These are phyloP conservation scores for Tulasnella sp. DNA, from an alignment of 768 basidiomycete genomes.

Conservation along the genomic window DNA sequence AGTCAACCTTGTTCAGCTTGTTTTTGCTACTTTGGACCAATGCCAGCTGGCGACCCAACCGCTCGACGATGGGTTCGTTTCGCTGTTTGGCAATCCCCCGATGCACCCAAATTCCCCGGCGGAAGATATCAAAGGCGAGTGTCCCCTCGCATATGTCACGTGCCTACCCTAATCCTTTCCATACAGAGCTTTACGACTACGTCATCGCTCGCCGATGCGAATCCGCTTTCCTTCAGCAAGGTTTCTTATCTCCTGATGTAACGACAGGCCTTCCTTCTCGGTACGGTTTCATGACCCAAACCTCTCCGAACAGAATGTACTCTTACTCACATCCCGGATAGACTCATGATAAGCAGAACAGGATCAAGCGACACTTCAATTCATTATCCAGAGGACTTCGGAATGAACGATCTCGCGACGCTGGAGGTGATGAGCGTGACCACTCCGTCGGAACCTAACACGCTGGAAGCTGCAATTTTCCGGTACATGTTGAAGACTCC, in stretches of 20 bases:
- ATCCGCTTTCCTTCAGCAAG: not conserved
- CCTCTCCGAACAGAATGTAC: not conserved
- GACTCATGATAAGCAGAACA: not conserved
- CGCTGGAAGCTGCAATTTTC: constrained; percentile 32
- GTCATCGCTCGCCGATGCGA: not conserved
- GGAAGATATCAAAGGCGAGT: not conserved
- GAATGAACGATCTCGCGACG: not conserved
- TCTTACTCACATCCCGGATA: not conserved
- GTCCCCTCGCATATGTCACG: not conserved
- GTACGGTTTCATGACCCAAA: not conserved
- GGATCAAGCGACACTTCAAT: not conserved
- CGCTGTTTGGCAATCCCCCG: not conserved
- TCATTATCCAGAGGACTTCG: not conserved
- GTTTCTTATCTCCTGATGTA: not conserved
- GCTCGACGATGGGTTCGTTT: not conserved
- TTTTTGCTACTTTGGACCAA: not conserved
- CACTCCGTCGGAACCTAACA: constrained; percentile 15
- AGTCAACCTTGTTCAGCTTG: constrained; percentile 1
- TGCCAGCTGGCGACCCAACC: not conserved
- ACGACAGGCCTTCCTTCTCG: not conserved
- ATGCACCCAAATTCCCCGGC: not conserved
- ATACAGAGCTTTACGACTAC: not conserved
- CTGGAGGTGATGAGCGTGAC: not conserved
- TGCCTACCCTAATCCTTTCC: constrained; percentile 23
- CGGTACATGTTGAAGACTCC: constrained; percentile 45